These are phyloP conservation scores for Mycena leptocephala DNA, from an alignment of 768 basidiomycete species.

Conservation along the genomic window DNA sequence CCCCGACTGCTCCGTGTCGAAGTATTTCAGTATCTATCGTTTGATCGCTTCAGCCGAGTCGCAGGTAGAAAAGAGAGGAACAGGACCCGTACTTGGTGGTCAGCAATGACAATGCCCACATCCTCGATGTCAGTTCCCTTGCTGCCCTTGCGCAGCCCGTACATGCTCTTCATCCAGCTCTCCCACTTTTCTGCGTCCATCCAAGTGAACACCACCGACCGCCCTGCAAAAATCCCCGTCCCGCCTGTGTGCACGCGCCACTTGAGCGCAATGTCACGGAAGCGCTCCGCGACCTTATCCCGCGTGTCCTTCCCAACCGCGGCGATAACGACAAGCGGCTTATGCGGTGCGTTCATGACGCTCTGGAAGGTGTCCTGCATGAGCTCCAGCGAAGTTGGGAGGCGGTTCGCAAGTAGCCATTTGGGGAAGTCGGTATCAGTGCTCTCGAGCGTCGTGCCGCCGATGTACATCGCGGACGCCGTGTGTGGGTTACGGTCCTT, in stretches of 20 bases:
- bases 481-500: conserved; percentile 69
- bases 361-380: conserved; percentile 85
- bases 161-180: conserved; percentile 94
- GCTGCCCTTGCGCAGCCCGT: conserved; percentile 67
- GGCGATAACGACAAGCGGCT: conserved; percentile 86
- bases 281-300: conserved; percentile 61
- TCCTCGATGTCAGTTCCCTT: conserved; percentile 51
- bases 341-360: conserved; percentile 87
- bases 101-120: conserved; percentile 78
- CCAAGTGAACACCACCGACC: conserved; percentile 88
- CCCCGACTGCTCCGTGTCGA: conserved; percentile 75
- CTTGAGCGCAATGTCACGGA: conserved; percentile 68
- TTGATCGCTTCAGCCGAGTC: not conserved
- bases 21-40: conserved; percentile 82
- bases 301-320: conserved; percentile 58
- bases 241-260: conserved; percentile 70
- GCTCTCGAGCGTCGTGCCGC: conserved; percentile 38
- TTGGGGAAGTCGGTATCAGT: conserved; percentile 52
- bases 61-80: conserved; percentile 1
- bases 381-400: conserved; percentile 84
- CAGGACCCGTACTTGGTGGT: conserved; percentile 76
- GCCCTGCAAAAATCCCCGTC: conserved; percentile 57
- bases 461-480: conserved; percentile 64
- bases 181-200: conserved; percentile 91
- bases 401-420: conserved; percentile 81